Percentiles rank a stretch among this genome's conserved stretches.
Conservation (phyloP, 345 rosid species). For the Eutrema heterophyllum region DNA sequence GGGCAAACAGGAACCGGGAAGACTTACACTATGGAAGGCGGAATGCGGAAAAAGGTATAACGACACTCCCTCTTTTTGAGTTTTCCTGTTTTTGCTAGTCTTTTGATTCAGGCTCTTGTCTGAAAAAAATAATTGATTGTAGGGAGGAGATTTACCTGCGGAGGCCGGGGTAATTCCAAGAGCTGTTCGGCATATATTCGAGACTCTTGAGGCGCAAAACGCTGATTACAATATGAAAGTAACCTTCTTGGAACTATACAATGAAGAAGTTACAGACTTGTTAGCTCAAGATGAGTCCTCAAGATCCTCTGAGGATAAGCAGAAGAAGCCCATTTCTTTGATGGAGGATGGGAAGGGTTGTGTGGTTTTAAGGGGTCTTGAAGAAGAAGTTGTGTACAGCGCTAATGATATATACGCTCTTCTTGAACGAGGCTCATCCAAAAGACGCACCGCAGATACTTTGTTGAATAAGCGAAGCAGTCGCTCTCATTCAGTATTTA, state of each 20-base stretch:
- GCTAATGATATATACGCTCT: constrained; percentile 86
- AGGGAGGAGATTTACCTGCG: constrained; percentile 91
- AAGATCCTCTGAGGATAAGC: constrained; percentile 63
- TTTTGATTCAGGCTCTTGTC: too few relatives aligned
- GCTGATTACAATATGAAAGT: constrained; percentile 94
- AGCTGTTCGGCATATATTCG: constrained; percentile 83
- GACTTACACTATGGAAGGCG: constrained; percentile 96
- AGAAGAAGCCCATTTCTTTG: constrained; percentile 76
- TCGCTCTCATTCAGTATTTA: constrained; percentile 93
- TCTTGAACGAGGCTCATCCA: constrained; percentile 76
- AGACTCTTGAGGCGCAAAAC: constrained; percentile 74
- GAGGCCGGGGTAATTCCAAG: constrained; percentile 94
- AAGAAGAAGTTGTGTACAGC: constrained; percentile 87
- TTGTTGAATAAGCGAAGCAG: constrained; percentile 91
- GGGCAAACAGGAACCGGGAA: constrained; percentile 94
- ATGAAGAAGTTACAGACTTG: constrained; percentile 86
- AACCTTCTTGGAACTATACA: constrained; percentile 86
- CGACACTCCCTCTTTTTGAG: neutral
- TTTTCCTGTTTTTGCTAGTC: neutral
- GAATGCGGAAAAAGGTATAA: constrained; percentile 78
- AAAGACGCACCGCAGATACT: constrained; percentile 85
- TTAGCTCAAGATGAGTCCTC: constrained; percentile 64
- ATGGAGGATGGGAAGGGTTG: constrained; percentile 95
- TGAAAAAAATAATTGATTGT: neutral
- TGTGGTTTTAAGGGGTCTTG: constrained; percentile 84